These are phyloP conservation scores for Paxillus involutus DNA, from an alignment of 768 basidiomycete genomes.

Conservation along the genomic window DNA sequence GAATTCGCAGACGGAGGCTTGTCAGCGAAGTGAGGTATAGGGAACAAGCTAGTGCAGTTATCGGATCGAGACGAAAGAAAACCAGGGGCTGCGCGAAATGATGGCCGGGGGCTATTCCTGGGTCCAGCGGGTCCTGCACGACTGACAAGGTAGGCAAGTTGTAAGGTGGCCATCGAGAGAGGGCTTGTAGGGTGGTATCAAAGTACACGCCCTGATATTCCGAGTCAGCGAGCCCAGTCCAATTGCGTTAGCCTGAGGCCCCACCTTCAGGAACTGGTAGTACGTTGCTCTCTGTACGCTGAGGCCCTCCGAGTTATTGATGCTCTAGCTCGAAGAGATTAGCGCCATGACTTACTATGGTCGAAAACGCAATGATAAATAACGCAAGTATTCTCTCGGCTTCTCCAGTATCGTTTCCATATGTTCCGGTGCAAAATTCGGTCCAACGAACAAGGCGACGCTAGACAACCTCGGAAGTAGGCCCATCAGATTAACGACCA, in stretches of 20 bases:
- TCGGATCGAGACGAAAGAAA: conserved; percentile 68
- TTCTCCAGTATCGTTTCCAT: conserved; percentile 64
- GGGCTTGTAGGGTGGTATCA: conserved; percentile 62
- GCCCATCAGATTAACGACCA: conserved; percentile 66
- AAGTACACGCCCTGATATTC: conserved; percentile 74
- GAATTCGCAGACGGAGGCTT: conserved; percentile 69
- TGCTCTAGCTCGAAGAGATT: neutral
- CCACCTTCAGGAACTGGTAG: conserved; percentile 76
- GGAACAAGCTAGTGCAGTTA: conserved; percentile 49
- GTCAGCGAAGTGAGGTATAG: conserved; percentile 43
- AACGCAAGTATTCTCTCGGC: conserved; percentile 45
- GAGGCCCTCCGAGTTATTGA: conserved; percentile 1
- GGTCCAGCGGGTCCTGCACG: conserved; percentile 61
- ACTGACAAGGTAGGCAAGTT: conserved; percentile 53
- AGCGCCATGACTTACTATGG: conserved; percentile 63
- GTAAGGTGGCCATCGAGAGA: conserved; percentile 61
- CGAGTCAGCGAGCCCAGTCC: neutral
- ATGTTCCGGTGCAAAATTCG: conserved; percentile 78
- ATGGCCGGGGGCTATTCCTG: conserved; percentile 32
- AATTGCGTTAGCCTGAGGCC: neutral
- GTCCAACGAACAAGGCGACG: conserved; percentile 70
- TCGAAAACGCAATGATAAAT: conserved; percentile 70
- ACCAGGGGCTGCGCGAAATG: conserved; percentile 86
- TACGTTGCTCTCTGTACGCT: conserved; percentile 74
- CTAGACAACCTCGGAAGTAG: conserved; percentile 51